phyloP scores from a whole-genome alignment of 192 early-diverging fungal genomes.

The Physocladia obscura region DNA sequence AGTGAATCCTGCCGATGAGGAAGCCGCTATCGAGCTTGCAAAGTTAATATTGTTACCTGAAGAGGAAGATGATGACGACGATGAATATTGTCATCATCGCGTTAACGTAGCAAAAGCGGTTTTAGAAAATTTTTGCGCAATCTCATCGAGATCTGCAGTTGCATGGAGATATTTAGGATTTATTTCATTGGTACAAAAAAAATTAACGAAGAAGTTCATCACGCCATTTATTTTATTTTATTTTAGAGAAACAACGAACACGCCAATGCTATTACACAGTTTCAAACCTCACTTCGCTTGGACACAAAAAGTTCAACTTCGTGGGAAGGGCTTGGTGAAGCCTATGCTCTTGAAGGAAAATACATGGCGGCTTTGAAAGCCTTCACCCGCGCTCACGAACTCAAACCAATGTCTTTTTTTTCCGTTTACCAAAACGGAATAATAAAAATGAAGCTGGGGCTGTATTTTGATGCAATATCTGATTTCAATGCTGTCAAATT shows the following conservation, averaged over 20 bases:
- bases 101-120: conserved; percentile 50
- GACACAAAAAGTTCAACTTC: conserved; percentile 59
- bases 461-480: conserved; percentile 32
- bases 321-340: conserved; percentile 52
- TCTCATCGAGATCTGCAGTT: conserved; percentile 60
- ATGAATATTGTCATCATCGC: conserved; percentile 42
- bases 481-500: conserved; percentile 24
- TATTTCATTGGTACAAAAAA: conserved; percentile 63
- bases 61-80: conserved; percentile 48
- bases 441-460: conserved; percentile 33
- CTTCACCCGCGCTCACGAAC: conserved; percentile 65
- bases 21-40: conserved; percentile 65
- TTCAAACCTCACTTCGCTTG: conserved; percentile 81
- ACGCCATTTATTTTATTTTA: too few species aligned
- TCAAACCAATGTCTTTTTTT: conserved; percentile 37
- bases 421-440: conserved; percentile 34
- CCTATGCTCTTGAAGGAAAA: conserved; percentile 66
- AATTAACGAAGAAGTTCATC: background rate
- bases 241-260: conserved; percentile 25
- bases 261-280: conserved; percentile 44
- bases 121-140: conserved; percentile 42
- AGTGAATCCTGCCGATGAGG: conserved; percentile 64
- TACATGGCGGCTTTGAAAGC: conserved; percentile 78
- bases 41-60: conserved; percentile 59
- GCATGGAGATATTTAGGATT: conserved; percentile 81